Percentiles rank a stretch among this genome's conserved stretches.
phyloP scores from a whole-genome alignment of 2,329 filamentous ascomycete genomes.

The Stagonosporopsis chrysanthemi region DNA sequence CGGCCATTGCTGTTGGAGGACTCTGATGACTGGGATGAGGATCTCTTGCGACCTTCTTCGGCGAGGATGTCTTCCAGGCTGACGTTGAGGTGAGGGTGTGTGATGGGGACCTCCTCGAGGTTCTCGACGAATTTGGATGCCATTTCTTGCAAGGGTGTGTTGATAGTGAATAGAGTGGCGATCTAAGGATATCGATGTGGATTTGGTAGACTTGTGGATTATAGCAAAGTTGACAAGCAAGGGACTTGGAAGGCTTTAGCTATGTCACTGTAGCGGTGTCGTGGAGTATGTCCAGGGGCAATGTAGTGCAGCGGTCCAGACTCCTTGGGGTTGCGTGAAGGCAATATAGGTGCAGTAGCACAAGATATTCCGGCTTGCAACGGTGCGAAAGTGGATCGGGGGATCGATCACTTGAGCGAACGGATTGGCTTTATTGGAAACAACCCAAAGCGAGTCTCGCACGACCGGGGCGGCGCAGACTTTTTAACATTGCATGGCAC shows the following conservation, averaged over 20 bases:
- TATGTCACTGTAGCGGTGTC: conserved; percentile 18
- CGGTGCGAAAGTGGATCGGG: conserved; percentile 12
- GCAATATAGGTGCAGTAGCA: conserved; percentile 11
- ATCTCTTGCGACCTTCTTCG: conserved; percentile 47
- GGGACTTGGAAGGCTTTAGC: conserved; percentile 9
- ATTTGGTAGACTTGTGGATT: conserved; percentile 1
- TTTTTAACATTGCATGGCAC: conserved; percentile 27
- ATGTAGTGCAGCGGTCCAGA: conserved; percentile 20
- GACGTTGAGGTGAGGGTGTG: conserved; percentile 50
- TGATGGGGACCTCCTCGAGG: conserved; percentile 48
- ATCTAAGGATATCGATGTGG: background rate
- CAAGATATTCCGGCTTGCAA: conserved; percentile 13
- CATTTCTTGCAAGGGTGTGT: conserved; percentile 28
- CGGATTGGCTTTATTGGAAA: conserved; percentile 20
- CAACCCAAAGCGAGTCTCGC: conserved; percentile 1
- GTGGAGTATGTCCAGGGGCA: conserved; percentile 4
- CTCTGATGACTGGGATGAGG: conserved; percentile 43
- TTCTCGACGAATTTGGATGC: conserved; percentile 51
- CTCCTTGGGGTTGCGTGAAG: conserved; percentile 9
- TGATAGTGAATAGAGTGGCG: background rate
- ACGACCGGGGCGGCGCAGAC: conserved; percentile 28
- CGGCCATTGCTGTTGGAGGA: conserved; percentile 32
- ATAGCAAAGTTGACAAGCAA: conserved; percentile 17
- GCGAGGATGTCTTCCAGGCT: conserved; percentile 50
- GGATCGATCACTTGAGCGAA: conserved; percentile 9